These are phyloP conservation scores for Sporormia fimetaria DNA, from an alignment of 495 filamentous ascomycete species.

Conservation along the genomic window DNA sequence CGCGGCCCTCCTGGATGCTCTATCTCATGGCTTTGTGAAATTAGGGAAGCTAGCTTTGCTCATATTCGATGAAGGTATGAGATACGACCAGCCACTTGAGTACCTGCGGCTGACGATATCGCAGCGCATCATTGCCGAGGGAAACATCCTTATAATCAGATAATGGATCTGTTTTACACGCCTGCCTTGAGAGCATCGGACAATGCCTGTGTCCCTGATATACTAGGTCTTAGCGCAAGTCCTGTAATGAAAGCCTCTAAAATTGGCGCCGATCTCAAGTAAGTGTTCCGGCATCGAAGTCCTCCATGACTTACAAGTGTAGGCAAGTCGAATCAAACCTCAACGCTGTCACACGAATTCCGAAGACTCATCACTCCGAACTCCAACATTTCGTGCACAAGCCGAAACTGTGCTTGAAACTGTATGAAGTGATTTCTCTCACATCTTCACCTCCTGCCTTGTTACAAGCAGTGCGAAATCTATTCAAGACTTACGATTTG, in stretches of 20 bases:
- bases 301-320: constrained; percentile 6
- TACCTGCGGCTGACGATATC: constrained; percentile 19
- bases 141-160: constrained; percentile 56
- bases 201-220: constrained; percentile 45
- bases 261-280: constrained; percentile 36
- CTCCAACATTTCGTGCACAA: constrained; percentile 55
- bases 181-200: constrained; percentile 28
- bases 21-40: constrained; percentile 67
- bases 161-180: constrained; percentile 73
- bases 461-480: constrained; percentile 16
- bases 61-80: constrained; percentile 80
- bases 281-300: constrained; percentile 1
- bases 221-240: constrained; percentile 79
- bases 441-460: constrained; percentile 29
- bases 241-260: constrained; percentile 53
- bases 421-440: constrained; percentile 31
- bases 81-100: neutral
- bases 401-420: constrained; percentile 49
- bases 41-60: constrained; percentile 57
- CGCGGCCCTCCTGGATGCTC: constrained; percentile 66
- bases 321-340: constrained; percentile 65
- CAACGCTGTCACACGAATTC: constrained; percentile 59
- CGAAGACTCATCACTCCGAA: constrained; percentile 59
- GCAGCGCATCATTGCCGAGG: constrained; percentile 59
- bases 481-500: constrained; percentile 45